Conservation (phyloP, 352 stramenopile genomes). For the Aphanomyces stellatus region DNA sequence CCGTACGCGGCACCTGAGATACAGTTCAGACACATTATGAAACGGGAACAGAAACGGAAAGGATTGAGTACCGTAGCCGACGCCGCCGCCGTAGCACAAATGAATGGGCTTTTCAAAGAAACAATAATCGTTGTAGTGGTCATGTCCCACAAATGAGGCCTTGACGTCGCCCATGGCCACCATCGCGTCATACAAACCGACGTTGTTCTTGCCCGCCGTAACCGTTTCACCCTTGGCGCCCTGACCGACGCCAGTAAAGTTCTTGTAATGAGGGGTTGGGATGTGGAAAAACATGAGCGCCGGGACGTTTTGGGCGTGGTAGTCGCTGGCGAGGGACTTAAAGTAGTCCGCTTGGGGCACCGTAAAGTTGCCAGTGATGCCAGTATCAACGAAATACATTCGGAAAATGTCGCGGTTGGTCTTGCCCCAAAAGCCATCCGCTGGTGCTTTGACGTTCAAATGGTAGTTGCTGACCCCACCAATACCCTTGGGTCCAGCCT, state of each 20-base stretch:
- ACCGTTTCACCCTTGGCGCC: not conserved
- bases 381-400: slow-evolving; percentile 56
- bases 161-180: slow-evolving; percentile 43
- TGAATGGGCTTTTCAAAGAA: slow-evolving; percentile 37
- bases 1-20: not conserved
- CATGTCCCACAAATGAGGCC: slow-evolving; percentile 45
- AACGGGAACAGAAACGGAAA: too few relatives aligned
- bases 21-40: too few relatives aligned
- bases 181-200: slow-evolving; percentile 20
- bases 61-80: slow-evolving; percentile 24
- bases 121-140: slow-evolving; percentile 59
- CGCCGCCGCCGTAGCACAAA: slow-evolving; percentile 46
- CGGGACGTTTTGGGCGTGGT: slow-evolving; percentile 23
- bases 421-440: too few relatives aligned
- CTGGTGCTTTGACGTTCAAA: slow-evolving; percentile 33
- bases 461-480: slow-evolving; percentile 50
- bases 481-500: slow-evolving; percentile 28
- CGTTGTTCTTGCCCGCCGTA: slow-evolving; percentile 7
- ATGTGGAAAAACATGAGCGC: slow-evolving; percentile 69
- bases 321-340: slow-evolving; percentile 21
- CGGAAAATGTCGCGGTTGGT: slow-evolving; percentile 29
- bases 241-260: not conserved
- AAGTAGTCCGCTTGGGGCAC: slow-evolving; percentile 44
- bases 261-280: slow-evolving; percentile 35
- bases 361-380: slow-evolving; percentile 23